A percentile compares a stretch with the other conserved stretches of the same genome.
These are phyloP conservation scores for Cydonia oblonga DNA, from an alignment of 331 rosid genomes.

Conservation along the genomic window DNA sequence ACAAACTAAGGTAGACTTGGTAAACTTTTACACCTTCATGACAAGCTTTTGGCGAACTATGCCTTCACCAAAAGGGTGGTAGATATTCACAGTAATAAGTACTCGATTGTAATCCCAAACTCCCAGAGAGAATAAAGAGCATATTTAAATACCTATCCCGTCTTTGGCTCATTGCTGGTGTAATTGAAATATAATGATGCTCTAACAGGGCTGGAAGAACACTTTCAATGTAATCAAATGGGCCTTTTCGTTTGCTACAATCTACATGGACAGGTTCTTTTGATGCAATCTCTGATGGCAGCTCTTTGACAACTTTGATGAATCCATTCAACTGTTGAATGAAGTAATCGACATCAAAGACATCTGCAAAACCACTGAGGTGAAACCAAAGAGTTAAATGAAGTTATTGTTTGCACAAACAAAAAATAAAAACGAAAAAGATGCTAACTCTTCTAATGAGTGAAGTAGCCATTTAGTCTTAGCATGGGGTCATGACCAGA, in stretches of 20 bases:
- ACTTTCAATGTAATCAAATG: conserved; percentile 72
- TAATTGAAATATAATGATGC: conserved; percentile 67
- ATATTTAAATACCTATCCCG: conserved; percentile 57
- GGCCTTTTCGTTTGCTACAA: conserved; percentile 89
- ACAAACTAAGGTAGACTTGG: no score
- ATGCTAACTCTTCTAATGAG: neutral
- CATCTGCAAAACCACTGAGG: conserved; percentile 82
- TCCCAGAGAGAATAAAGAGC: no score
- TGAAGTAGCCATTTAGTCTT: neutral
- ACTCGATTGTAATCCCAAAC: neutral
- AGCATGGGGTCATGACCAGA: neutral
- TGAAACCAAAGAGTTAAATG: conserved; percentile 10
- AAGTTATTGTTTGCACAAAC: neutral
- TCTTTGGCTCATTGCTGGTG: conserved; percentile 91
- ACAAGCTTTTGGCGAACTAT: no score
- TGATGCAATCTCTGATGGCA: conserved; percentile 52
- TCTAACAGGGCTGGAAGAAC: conserved; percentile 68
- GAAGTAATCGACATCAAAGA: conserved; percentile 76
- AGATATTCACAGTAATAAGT: neutral
- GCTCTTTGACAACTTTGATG: conserved; percentile 55
- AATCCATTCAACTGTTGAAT: conserved; percentile 55
- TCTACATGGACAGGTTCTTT: conserved; percentile 66
- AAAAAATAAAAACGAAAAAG: neutral
- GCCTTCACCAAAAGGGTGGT: neutral
- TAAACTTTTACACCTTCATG: no score